Base-by-base conservation (phyloP, 1,284 basidiomycete genomes). In the Cryptococcus sp. region DNA sequence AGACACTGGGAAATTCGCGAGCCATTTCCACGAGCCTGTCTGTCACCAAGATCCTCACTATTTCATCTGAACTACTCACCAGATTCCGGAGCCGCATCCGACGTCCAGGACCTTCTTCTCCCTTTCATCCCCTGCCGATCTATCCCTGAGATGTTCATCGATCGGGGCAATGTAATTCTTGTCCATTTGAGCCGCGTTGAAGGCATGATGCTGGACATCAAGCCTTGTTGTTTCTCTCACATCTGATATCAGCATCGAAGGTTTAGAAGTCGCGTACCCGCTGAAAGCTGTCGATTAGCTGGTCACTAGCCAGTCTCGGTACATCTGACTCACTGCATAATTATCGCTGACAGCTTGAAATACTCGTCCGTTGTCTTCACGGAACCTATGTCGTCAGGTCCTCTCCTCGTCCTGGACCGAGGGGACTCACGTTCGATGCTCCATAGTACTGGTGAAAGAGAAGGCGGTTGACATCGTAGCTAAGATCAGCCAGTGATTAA, bases 121-220 rank as follows among this genome's bases (percentile, higher is more conserved):
- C 2, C 34, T 16, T 7, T 19, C 36, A 11, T 28, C 28, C 16
- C 36, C 36, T 5, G 5, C 14, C 7, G 16, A n/a, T 14, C 7
- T 42, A 16, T 5, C 4, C 36, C 7, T 16, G 7, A 39, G 7
- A 39, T 39, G 36, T 14, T 39, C 36, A 28, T 28, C 28, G 7
- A 59, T 28, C 10, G 56, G 56, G 7, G 45, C 56, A 9, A 55
- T 13, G 25, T 55, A 59, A 43, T 59, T 59, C 21, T 18, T 28
- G 19, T 25, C 51, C 4, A 44, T 50, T 45, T 55, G 56, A n/a
- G 50, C 53, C 7, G 49, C 50, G n/a, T 55, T 59, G 41, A 55
- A 43, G 7, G 28, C 56, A n/a, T 37, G 21, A 43, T 59, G 56
- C 32, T 59, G 56, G 11, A 44, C 28, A 11, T 28, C 28, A 11